Base-by-base conservation (phyloP, 495 filamentous ascomycete species). In the Talaromyces adpressus region DNA sequence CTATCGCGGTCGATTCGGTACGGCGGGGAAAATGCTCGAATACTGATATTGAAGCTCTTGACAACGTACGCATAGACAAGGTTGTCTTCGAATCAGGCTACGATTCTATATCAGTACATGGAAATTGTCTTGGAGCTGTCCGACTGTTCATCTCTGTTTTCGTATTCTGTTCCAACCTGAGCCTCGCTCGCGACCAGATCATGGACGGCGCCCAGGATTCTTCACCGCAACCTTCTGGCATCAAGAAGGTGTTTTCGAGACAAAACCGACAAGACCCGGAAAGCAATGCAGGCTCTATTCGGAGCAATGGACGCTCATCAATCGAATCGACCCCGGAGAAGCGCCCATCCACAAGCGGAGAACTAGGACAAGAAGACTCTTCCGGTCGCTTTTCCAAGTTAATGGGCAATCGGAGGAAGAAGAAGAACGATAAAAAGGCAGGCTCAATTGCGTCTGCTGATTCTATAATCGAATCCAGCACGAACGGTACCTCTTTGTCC, bases 341-440 rank as follows among this genome's bases (percentile, higher is more conserved):
- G 74, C 7, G 62, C 70, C 73, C 51, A 76, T 74, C 63, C 72
- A 77, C 57, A 8, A 69, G 70, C 61, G 47, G 68, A 5, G 70
- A 72, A 52, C 67, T 67, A 39, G 67, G 60, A 22, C 49, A 64
- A 49, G 64, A 65, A 30, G 63, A 62, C 49, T 64, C 69, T 22
- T 65, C 67, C 72, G 78, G 73, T 72, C 77, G 78, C 34, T 76
- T 85, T 49, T 82, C 84, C 3, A 85, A 82, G 68, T 70, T 87
- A 39, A 76, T 87, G 59, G 76, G 80, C 29, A 71, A 77, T 16
- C 74, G 81, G n/a, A 70, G 74, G 18, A 77, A 76, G 59, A 82
- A 79, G 66, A 75, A 81, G 68, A 75, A 70, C 62, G 68, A 75
- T 61, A 77, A 66, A 64, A 68, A 59, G 8, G 39, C 57, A 30